Percentiles rank a stretch among this genome's conserved stretches.
Evolutionary conservation across 345 rosid genomes (phyloP).

Genomic region (Bretschneidera sinensis): DNA sequence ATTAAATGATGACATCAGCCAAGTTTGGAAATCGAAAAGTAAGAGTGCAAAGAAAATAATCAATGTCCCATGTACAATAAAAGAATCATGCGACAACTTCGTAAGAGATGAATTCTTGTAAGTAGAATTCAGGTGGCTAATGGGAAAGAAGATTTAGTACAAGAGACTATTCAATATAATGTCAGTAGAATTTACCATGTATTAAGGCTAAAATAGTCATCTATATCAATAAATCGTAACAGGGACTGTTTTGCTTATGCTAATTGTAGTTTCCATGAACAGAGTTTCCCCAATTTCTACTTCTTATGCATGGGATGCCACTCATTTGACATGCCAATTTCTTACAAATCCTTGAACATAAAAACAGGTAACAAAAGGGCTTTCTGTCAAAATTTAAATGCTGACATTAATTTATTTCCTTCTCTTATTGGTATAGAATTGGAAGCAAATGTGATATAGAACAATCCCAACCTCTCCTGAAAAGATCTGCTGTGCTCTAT

Average conservation of each 20-base stretch:
- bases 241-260: too few species aligned
- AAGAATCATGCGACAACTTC: too few species aligned
- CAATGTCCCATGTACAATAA: too few species aligned
- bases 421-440: background rate
- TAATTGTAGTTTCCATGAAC: too few species aligned
- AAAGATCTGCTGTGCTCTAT: conserved; percentile 32
- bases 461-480: conserved; percentile 59
- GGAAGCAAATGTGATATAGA: background rate
- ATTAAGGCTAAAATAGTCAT: background rate
- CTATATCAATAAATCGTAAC: background rate
- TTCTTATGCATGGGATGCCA: background rate
- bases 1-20: too few species aligned
- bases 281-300: too few species aligned
- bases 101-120: background rate
- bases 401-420: background rate
- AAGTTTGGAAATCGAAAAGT: too few species aligned
- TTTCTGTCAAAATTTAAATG: background rate
- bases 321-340: background rate
- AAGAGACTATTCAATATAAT: background rate
- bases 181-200: background rate
- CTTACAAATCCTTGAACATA: background rate
- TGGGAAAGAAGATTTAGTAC: too few species aligned
- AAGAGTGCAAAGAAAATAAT: too few species aligned
- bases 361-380: background rate
- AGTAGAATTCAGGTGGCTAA: too few species aligned